These are phyloP conservation scores for Aspergillus piperis DNA, from an alignment of 2,329 filamentous ascomycete genomes.

Conservation along the genomic window DNA sequence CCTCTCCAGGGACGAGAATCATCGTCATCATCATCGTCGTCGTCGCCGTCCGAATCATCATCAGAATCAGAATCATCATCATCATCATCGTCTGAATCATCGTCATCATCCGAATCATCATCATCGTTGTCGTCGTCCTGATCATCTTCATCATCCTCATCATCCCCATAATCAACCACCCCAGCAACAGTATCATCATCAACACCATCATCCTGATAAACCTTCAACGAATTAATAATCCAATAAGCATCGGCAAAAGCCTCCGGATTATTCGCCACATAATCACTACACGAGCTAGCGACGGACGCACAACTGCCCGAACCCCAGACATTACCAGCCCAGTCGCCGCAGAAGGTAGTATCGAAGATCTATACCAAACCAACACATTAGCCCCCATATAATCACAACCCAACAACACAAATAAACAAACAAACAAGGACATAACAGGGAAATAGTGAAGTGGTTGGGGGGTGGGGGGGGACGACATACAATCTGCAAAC, in stretches of 20 bases:
- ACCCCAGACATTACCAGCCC: constrained; percentile 74
- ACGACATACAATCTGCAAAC: constrained; percentile 64
- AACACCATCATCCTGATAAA: constrained; percentile 51
- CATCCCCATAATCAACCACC: too few species aligned
- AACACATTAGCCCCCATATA: neutral
- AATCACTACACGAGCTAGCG: constrained; percentile 68
- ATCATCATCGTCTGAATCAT: too few species aligned
- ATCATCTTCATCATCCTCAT: too few species aligned
- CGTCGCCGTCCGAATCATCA: too few species aligned
- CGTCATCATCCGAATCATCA: too few species aligned
- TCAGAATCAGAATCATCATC: too few species aligned
- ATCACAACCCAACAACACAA: too few species aligned
- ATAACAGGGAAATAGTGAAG: neutral
- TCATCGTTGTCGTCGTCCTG: too few species aligned
- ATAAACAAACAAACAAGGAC: too few species aligned
- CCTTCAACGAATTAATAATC: constrained; percentile 70
- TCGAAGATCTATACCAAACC: constrained; percentile 53
- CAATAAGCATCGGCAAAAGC: constrained; percentile 76
- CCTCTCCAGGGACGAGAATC: too few species aligned
- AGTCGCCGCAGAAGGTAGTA: constrained; percentile 83
- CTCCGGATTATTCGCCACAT: constrained; percentile 68
- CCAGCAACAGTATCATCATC: neutral
- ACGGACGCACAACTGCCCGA: constrained; percentile 61
- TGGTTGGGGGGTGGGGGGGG: neutral
- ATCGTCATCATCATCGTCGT: too few species aligned